Base-by-base conservation (phyloP, 345 rosid species). In the Nephelium lappaceum region DNA sequence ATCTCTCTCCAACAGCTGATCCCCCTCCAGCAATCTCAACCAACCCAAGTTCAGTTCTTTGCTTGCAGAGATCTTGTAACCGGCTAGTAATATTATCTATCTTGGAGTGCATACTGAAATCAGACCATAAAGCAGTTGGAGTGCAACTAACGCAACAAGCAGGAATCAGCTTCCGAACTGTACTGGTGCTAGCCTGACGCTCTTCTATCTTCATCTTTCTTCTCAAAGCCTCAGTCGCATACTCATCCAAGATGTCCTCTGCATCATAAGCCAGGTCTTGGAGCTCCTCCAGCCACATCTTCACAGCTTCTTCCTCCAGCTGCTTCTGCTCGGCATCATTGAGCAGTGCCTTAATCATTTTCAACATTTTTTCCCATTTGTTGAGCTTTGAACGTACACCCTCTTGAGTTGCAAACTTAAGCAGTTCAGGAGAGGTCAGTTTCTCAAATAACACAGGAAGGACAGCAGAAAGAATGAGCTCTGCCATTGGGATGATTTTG, bases 161-260 rank as follows among this genome's bases (percentile, higher is more conserved):
- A 16, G 69, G 69, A 16, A 38, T 36, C 18, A 66, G 45, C 21
- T 38, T 38, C 2, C 27, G 43, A 11, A 5, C 45, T 25, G 10
- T 19, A 24, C 15, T 18, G 11, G 23, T 51, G 74, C 23, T 71
- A 4, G 39, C 18, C 12, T 9, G 14, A 47, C 14, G 60, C 27
- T 24, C 73, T 47, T 57, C 73, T 16, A 14, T n/a, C 24, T 57
- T 16, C 60, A 25, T 7, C 74, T 51, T 49, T 8, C 42, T 0
- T 23, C 62, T 4, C 39, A 11, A 51, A 16, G 24, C 74, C 16
- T 49, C 25, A 4, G 24, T 43, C 2, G 21, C 38, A 47, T 47
- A 70, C 61, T 70, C 73, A 49, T 70, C 60, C 39, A 49, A 27
- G 23, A 42, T 23, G 27, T 68, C 72, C 72, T 23, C 72, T 6